Conservation (phyloP, 2,329 filamentous ascomycete species). For the Xylaria sp. region DNA sequence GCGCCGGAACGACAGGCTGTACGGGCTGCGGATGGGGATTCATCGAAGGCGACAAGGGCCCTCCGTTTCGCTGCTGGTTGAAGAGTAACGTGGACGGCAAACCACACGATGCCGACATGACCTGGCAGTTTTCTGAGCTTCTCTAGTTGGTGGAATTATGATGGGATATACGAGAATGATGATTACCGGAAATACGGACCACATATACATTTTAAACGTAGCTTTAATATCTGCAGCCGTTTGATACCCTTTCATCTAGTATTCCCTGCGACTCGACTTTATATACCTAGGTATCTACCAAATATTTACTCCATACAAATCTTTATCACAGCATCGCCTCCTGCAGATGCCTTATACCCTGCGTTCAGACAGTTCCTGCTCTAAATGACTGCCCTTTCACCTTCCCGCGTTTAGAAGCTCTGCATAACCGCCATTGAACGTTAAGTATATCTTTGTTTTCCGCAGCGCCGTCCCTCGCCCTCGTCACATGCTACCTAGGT, state of each 20-base stretch:
- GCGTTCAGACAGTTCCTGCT: not conserved
- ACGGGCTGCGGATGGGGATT: conserved; percentile 60
- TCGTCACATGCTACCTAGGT: not conserved
- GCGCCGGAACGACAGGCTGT: conserved; percentile 55
- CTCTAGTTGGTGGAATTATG: conserved; percentile 31
- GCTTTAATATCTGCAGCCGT: conserved; percentile 11
- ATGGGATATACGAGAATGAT: conserved; percentile 14
- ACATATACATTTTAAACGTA: not conserved
- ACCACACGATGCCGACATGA: conserved; percentile 48
- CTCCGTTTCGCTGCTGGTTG: conserved; percentile 57
- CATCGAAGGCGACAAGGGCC: conserved; percentile 54
- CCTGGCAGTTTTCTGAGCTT: conserved; percentile 59
- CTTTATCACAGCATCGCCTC: not conserved
- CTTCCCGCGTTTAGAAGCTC: not conserved
- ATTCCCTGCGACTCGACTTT: not conserved
- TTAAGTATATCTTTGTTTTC: not conserved
- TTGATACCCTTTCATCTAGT: conserved; percentile 9
- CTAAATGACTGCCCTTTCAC: not conserved
- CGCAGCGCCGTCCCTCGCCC: not conserved
- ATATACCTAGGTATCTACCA: not conserved
- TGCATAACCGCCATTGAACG: not conserved
- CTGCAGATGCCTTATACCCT: not conserved
- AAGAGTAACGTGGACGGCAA: conserved; percentile 53
- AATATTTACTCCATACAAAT: too few relatives aligned
- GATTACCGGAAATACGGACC: not conserved